Evolutionary conservation across 306 rosid species (phyloP).

Genomic region (Sphenostylis stenocarpa): DNA sequence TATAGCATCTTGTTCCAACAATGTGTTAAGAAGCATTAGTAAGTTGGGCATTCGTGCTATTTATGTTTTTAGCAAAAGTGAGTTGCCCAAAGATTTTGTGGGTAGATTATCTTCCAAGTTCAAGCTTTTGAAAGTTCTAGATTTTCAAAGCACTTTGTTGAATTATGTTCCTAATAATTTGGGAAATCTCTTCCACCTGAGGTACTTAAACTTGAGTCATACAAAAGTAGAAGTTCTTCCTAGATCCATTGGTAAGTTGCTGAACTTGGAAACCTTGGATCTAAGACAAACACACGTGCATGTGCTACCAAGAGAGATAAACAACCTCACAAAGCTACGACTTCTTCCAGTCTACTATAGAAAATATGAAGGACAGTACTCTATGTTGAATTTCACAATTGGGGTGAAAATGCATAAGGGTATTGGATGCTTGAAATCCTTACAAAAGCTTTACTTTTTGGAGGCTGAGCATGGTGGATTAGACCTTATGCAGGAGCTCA

Average conservation of each 20-base stretch:
- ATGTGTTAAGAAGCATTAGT: not conserved
- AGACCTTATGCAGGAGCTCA: conserved; percentile 6
- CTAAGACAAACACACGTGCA: not conserved
- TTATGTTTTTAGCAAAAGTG: not conserved
- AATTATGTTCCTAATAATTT: not conserved
- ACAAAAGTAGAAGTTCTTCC: not conserved
- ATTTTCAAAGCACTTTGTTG: not conserved
- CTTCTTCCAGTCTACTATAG: not conserved
- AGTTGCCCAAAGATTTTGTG: not conserved
- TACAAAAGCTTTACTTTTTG: not conserved
- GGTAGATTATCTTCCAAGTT: not conserved
- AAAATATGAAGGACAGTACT: not conserved
- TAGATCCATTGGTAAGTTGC: not conserved
- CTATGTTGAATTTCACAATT: not conserved
- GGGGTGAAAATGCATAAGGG: not conserved
- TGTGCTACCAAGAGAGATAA: not conserved
- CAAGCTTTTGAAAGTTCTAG: not conserved
- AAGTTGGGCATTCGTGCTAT: not conserved
- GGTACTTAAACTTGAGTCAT: not conserved
- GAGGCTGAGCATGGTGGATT: conserved; percentile 8
- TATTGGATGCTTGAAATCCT: not conserved
- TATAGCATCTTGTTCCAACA: not conserved
- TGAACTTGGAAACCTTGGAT: not conserved
- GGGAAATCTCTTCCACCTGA: not conserved
- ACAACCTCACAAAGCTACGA: not conserved